Evolutionary conservation across 257 asterid species (phyloP), one percentile per base, ranked within the genome.

Genomic region (Eustoma russellianum): DNA sequence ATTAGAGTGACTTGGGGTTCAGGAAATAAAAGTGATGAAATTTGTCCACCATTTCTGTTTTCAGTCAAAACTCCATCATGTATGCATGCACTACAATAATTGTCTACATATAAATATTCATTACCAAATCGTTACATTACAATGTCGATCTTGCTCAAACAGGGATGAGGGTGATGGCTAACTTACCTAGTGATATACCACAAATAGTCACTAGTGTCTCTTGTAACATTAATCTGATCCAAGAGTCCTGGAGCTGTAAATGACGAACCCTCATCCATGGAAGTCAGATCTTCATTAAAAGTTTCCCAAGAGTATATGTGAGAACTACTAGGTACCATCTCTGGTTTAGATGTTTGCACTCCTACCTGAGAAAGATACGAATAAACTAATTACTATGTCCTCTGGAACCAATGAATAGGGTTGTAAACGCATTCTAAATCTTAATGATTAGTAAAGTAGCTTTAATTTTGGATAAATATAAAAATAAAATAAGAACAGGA

Each of bases 181-280:
- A 48, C 67, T 68, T 41, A 68, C 74, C 55, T 63, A 3, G 65
- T 68, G 13, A 50, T 68, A 61, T 68, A 68, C 74, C 74, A 68
- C 44, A 92, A 86, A 57, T 88, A 88, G 78, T 92, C 99, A 64
- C 83, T 82, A 17, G 79, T 46, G 66, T 92, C 99, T 73, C 94
- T 79, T 2, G 99, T 92, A 55, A 83, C 94, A 67, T 92, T 92
- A 60, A 88, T 73, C 69, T 92, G 99, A 62, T 92, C 99, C 74
- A 92, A 52, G 60, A 92, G 93, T 50, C 97, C 97, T 24, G 49
- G 54, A 13, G 88, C 64, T 0, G 93, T 70, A 63, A 92, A 85
- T n/a, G 93, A 49, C 50, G 93, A 71, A 63, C 87, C 53, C 60
- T 77, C 97, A 35, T 81, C 95, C 49, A 74, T 64, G 46, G 97